These are phyloP conservation scores for Colletotrichum tofieldiae DNA, from an alignment of 2,329 filamentous ascomycete genomes.

Conservation along the genomic window DNA sequence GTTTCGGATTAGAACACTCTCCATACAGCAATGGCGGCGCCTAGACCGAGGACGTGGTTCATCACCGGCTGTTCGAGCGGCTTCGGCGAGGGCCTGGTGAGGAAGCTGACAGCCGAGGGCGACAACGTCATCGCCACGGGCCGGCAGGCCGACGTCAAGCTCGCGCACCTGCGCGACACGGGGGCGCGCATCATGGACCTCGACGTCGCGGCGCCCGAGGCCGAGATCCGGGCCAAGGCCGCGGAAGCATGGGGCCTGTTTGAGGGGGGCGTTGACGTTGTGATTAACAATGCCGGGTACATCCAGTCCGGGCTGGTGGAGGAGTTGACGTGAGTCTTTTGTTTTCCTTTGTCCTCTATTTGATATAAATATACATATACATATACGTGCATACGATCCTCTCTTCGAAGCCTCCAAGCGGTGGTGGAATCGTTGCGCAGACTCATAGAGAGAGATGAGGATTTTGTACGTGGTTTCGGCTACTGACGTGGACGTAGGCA, in stretches of 20 bases:
- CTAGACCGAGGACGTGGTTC: constrained; percentile 49
- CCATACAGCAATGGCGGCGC: neutral
- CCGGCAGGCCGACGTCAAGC: constrained; percentile 53
- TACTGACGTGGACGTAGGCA: neutral
- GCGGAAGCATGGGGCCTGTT: constrained; percentile 8
- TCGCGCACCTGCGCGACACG: constrained; percentile 50
- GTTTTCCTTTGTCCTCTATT: too few species aligned
- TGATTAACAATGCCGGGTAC: too few species aligned
- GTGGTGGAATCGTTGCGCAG: too few species aligned
- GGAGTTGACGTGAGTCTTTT: too few species aligned
- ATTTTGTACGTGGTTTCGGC: neutral
- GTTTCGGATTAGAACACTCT: too few species aligned
- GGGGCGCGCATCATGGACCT: constrained; percentile 19
- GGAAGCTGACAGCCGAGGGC: constrained; percentile 54
- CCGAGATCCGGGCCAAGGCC: neutral
- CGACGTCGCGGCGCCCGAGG: constrained; percentile 16
- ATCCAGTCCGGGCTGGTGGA: too few species aligned
- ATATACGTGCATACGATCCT: too few species aligned
- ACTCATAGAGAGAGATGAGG: too few species aligned
- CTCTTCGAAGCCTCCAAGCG: too few species aligned
- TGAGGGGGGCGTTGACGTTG: constrained; percentile 45
- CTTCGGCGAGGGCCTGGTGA: constrained; percentile 57
- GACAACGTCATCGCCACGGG: constrained; percentile 61
- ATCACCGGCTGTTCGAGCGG: constrained; percentile 62
- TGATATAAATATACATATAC: too few species aligned